Conservation (phyloP, 495 filamentous ascomycete species). For the Xylaria castorea region DNA sequence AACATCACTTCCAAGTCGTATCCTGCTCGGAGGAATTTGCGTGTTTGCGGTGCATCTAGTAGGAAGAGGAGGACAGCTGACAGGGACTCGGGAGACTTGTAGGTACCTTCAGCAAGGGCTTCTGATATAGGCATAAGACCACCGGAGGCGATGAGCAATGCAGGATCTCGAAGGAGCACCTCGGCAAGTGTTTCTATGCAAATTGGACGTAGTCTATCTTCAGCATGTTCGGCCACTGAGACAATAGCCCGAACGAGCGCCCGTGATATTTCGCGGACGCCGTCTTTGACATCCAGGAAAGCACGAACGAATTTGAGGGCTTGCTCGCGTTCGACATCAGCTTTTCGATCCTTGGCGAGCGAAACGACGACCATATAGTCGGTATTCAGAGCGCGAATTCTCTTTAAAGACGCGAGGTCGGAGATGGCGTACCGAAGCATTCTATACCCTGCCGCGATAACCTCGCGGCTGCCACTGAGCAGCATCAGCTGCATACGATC, state of each 20-base stretch:
- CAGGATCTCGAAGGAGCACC: constrained; percentile 84
- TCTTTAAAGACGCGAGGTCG: constrained; percentile 85
- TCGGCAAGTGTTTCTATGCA: constrained; percentile 92
- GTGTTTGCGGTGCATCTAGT: constrained; percentile 80
- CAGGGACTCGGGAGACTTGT: constrained; percentile 87
- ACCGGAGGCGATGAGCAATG: constrained; percentile 76
- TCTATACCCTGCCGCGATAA: constrained; percentile 92
- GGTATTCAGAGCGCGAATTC: constrained; percentile 83
- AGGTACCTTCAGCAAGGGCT: constrained; percentile 86
- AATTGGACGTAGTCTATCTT: constrained; percentile 84
- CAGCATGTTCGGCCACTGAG: constrained; percentile 81
- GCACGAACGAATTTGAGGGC: constrained; percentile 95
- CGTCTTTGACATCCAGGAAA: constrained; percentile 94
- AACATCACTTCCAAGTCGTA: constrained; percentile 81
- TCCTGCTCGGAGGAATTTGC: constrained; percentile 80
- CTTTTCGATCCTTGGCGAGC: constrained; percentile 91
- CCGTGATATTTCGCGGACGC: constrained; percentile 84
- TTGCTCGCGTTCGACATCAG: constrained; percentile 95
- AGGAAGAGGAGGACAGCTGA: constrained; percentile 85
- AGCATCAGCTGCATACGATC: constrained; percentile 93
- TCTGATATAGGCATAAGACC: constrained; percentile 84
- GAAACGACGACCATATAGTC: constrained; percentile 91
- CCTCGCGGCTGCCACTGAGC: constrained; percentile 91
- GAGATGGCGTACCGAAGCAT: constrained; percentile 94
- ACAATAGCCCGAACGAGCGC: constrained; percentile 86